Base-by-base conservation (phyloP, 177 flowering plant genomes). In the Telopea speciosissima region DNA sequence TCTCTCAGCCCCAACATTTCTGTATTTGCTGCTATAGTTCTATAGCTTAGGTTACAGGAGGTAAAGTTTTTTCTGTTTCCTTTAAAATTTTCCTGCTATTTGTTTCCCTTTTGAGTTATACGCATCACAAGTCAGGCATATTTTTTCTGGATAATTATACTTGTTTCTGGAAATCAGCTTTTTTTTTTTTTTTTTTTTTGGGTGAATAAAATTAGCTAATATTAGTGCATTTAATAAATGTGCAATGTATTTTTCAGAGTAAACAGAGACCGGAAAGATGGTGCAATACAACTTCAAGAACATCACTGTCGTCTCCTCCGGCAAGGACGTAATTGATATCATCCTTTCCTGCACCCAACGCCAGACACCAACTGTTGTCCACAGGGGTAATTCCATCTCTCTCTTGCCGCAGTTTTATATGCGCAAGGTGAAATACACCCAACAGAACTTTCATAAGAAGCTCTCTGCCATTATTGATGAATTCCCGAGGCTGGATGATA, bases 301-400 rank as follows among this genome's bases (percentile, higher is more conserved):
- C 81, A 88, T 87, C 17, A 88, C 90, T 11, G 86, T 84, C 22
- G 89, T 87, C 1, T 90, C 91, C 24, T 77, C 81, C 66, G 93
- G 87, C 24, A 87, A 86, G 80, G 89, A 85, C 64, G 83, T 89
- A 68, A 67, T 89, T 61, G 91, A 89, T 72, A 89, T 89, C 31
- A 85, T 87, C 70, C 81, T 87, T 28, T 87, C 93, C 0, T 85
- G 93, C 1, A 89, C 93, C 11, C 93, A 89, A 60, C 80, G 91
- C 5, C 90, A 87, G 59, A 87, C 91, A 2, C 93, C 91, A 0
- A 87, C 91, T n/a, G 93, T 89, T 52, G 91, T 89, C 9, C 93
- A 87, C 82, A 89, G 87, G 76, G 93, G 90, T 4, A 85, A 87
- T 81, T 82, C 89, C 23, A 89, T 89, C 52, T 72, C 83, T 19